Percentiles rank a stretch among this genome's conserved stretches.
Evolutionary conservation across 1,284 basidiomycete species (phyloP).

Genomic region (Porogramme epimiltina): DNA sequence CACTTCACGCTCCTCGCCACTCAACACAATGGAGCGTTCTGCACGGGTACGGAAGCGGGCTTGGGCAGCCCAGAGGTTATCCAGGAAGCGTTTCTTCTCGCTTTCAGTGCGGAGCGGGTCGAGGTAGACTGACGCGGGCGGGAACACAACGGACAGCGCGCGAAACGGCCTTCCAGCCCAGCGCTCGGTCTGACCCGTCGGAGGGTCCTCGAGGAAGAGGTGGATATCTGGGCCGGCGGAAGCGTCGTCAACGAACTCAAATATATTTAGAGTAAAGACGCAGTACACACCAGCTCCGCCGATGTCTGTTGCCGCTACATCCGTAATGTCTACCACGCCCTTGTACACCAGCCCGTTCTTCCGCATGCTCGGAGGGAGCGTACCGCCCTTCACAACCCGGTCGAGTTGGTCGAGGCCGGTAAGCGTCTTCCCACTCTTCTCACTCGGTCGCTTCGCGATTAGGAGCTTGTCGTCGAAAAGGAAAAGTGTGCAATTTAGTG

Average conservation of each 20-base stretch:
- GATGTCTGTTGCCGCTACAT: constrained; percentile 82
- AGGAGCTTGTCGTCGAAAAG: constrained; percentile 95
- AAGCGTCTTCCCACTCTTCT: constrained; percentile 73
- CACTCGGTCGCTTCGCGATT: constrained; percentile 85
- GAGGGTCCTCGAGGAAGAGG: constrained; percentile 79
- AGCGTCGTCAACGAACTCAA: background rate
- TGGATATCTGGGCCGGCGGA: constrained; percentile 71
- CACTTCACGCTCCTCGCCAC: constrained; percentile 73
- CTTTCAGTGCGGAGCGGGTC: constrained; percentile 63
- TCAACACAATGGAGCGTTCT: constrained; percentile 67
- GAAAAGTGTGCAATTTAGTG: constrained; percentile 86
- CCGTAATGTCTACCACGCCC: constrained; percentile 84
- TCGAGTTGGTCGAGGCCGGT: constrained; percentile 86
- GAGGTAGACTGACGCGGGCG: constrained; percentile 62
- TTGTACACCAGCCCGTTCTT: constrained; percentile 85
- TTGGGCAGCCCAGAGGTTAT: constrained; percentile 85
- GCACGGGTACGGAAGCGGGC: constrained; percentile 72
- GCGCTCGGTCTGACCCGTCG: constrained; percentile 76
- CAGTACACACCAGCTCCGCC: constrained; percentile 69
- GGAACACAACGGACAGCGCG: constrained; percentile 69
- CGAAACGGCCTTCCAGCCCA: constrained; percentile 87
- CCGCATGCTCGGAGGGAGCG: constrained; percentile 61
- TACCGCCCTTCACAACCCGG: constrained; percentile 68
- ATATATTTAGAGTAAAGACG: constrained; percentile 11
- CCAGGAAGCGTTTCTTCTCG: constrained; percentile 83